Percentiles rank a stretch among this genome's conserved stretches.
phyloP scores from a whole-genome alignment of 2,329 filamentous ascomycete species.

The Davidsoniella neocaledoniae region DNA sequence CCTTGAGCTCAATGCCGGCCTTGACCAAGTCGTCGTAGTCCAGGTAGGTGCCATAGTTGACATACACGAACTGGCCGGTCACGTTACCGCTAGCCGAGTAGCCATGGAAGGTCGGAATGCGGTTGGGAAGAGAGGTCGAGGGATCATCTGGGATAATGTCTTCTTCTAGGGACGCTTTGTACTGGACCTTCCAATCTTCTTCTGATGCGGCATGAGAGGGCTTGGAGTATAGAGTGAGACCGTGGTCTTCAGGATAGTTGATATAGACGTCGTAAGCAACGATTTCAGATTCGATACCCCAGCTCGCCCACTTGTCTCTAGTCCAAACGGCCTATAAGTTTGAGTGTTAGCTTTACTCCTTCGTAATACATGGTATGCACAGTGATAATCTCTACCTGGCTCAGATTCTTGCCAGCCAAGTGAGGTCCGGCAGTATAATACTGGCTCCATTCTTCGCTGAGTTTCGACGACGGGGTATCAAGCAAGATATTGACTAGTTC shows the following conservation, averaged over 20 bases:
- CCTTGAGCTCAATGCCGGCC: constrained; percentile 58
- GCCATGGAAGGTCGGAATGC: constrained; percentile 83
- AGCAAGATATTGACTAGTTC: constrained; percentile 40
- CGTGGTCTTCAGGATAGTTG: constrained; percentile 59
- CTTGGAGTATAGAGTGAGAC: constrained; percentile 47
- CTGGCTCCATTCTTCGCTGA: constrained; percentile 52
- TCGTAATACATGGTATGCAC: neutral
- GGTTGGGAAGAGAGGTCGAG: constrained; percentile 52
- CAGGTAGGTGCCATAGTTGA: constrained; percentile 75
- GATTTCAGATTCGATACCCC: constrained; percentile 48
- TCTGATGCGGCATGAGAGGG: constrained; percentile 19
- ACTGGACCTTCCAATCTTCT: constrained; percentile 44
- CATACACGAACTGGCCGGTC: constrained; percentile 71
- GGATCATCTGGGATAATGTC: constrained; percentile 71
- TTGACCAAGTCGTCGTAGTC: constrained; percentile 71
- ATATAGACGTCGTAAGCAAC: constrained; percentile 60
- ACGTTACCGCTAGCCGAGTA: constrained; percentile 89
- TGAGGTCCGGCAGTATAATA: constrained; percentile 68
- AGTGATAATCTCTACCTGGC: constrained; percentile 31
- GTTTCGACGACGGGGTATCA: constrained; percentile 38
- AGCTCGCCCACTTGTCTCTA: constrained; percentile 52
- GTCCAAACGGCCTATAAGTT: constrained; percentile 50
- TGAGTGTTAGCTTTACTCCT: constrained; percentile 6
- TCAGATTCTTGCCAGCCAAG: constrained; percentile 60
- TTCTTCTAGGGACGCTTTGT: constrained; percentile 67